Conservation (phyloP, 2,329 filamentous ascomycete species). For the Talaromyces sp. region DNA sequence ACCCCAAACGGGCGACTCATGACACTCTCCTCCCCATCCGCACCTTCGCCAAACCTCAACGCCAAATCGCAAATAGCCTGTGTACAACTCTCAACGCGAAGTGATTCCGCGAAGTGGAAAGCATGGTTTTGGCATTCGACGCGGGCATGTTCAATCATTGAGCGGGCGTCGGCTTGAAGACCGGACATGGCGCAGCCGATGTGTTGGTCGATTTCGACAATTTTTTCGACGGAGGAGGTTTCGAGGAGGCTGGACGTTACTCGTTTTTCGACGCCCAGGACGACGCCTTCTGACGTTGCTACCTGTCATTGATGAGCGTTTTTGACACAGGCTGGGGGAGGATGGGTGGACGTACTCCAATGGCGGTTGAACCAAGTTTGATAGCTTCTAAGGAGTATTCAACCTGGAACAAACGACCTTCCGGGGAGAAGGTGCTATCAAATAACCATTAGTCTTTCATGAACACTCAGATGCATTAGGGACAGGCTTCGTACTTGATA, state of each 20-base stretch:
- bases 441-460: not conserved
- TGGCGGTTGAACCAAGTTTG: slow-evolving; percentile 97
- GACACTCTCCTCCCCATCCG: slow-evolving; percentile 96
- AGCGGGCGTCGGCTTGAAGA: slow-evolving; percentile 93
- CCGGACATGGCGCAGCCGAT: slow-evolving; percentile 99
- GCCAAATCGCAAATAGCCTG: slow-evolving; percentile 98
- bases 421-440: slow-evolving; percentile 92
- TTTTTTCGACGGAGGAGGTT: slow-evolving; percentile 98
- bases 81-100: slow-evolving; percentile 95
- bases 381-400: slow-evolving; percentile 99
- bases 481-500: slow-evolving; percentile 70
- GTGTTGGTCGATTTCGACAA: slow-evolving; percentile 98
- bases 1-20: slow-evolving; percentile 98
- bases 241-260: slow-evolving; percentile 97
- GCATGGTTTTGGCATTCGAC: slow-evolving; percentile 96
- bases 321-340: not conserved
- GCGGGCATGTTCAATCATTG: slow-evolving; percentile 96
- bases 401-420: slow-evolving; percentile 99
- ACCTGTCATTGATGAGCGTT: slow-evolving; percentile 48
- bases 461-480: not conserved
- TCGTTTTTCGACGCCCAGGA: slow-evolving; percentile 97
- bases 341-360: slow-evolving; percentile 61
- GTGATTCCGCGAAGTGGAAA: slow-evolving; percentile 95
- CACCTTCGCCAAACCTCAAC: slow-evolving; percentile 92
- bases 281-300: slow-evolving; percentile 88